These are phyloP conservation scores for Nakaseomyces sp. DNA, from an alignment of 1,139 yeast species.

Conservation along the genomic window DNA sequence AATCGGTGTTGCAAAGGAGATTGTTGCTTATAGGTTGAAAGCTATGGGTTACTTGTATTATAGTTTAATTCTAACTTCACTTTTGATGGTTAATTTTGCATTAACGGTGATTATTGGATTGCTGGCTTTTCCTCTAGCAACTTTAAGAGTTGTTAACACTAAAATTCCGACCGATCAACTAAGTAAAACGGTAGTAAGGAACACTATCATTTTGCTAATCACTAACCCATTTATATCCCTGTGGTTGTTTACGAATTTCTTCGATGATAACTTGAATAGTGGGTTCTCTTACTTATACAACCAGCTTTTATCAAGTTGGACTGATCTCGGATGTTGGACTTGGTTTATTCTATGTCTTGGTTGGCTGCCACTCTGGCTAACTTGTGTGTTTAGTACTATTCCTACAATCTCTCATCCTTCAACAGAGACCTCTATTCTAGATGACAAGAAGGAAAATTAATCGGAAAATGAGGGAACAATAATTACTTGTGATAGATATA, in stretches of 20 bases:
- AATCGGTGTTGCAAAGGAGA: constrained; percentile 15
- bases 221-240: constrained; percentile 50
- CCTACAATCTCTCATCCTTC: not conserved
- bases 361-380: constrained; percentile 82
- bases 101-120: constrained; percentile 66
- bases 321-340: constrained; percentile 73
- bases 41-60: constrained; percentile 48
- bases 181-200: constrained; percentile 14
- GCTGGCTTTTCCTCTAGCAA: constrained; percentile 55
- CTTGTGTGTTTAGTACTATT: not conserved
- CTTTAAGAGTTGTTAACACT: constrained; percentile 14
- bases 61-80: constrained; percentile 62
- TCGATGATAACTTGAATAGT: constrained; percentile 32
- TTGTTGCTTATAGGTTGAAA: constrained; percentile 26
- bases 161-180: not conserved
- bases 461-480: not conserved
- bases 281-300: constrained; percentile 39
- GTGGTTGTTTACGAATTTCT: constrained; percentile 32
- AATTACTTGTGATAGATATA: not conserved
- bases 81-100: constrained; percentile 77
- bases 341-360: constrained; percentile 69
- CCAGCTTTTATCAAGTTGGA: constrained; percentile 46
- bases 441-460: not conserved
- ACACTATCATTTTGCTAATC: constrained; percentile 35
- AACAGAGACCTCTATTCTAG: not conserved